These are phyloP conservation scores for Fusarium sp. DNA, from an alignment of 2,329 filamentous ascomycete genomes.

Conservation along the genomic window DNA sequence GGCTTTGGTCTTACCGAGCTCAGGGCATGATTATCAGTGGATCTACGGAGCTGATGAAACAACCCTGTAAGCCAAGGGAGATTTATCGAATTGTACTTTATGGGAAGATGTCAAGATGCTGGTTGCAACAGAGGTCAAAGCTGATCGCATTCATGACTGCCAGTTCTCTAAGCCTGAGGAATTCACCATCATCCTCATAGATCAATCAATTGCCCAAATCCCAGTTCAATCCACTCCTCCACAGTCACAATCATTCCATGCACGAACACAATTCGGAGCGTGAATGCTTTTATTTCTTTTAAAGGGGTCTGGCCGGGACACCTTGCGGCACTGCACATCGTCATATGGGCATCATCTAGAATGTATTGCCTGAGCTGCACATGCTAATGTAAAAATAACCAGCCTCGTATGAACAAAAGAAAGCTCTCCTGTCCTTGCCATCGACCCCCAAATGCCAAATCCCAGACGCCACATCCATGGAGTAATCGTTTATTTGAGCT, in stretches of 20 bases:
- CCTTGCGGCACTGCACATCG: conserved; percentile 36
- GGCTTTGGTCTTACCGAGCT: conserved; percentile 1
- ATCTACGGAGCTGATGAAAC: conserved; percentile 8
- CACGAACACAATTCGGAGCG: conserved; percentile 24
- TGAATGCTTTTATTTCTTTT: conserved; percentile 40
- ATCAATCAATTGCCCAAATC: neutral
- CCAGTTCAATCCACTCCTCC: neutral
- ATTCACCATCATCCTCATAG: neutral
- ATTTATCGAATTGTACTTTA: neutral
- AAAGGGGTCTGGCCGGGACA: conserved; percentile 31
- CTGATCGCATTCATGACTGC: neutral
- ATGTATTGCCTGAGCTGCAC: conserved; percentile 53
- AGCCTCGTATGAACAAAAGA: conserved; percentile 50
- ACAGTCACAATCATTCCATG: neutral
- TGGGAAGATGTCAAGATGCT: neutral
- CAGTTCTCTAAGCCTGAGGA: neutral
- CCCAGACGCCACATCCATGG: conserved; percentile 59
- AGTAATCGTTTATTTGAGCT: conserved; percentile 79
- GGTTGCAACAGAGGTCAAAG: neutral
- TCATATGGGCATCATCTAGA: conserved; percentile 51
- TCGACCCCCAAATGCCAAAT: conserved; percentile 54
- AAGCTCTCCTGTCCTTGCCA: conserved; percentile 51
- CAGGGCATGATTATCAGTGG: conserved; percentile 22
- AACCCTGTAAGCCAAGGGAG: conserved; percentile 8
- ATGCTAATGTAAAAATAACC: conserved; percentile 57